Conservation (phyloP, 1,284 basidiomycete species). For the Paramarasmius palmivorus region DNA sequence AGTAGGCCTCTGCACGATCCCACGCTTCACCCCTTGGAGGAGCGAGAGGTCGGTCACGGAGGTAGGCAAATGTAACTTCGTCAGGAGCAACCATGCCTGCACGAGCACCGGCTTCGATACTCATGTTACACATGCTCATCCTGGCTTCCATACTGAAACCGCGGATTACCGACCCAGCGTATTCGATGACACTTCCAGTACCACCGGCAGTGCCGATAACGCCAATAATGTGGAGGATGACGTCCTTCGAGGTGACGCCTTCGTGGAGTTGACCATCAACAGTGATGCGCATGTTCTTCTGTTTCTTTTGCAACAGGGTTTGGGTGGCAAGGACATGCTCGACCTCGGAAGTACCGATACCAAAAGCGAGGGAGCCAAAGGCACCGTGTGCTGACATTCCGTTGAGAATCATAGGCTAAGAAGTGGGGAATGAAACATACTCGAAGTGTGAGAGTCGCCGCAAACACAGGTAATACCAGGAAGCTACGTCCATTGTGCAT, state of each 20-base stretch:
- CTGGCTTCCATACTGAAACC: slow-evolving; percentile 93
- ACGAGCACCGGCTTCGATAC: slow-evolving; percentile 93
- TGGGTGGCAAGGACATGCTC: slow-evolving; percentile 97
- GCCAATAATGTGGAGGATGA: slow-evolving; percentile 94
- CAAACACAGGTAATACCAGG: slow-evolving; percentile 96
- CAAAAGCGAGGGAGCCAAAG: slow-evolving; percentile 94
- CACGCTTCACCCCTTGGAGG: slow-evolving; percentile 83
- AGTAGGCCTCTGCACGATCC: slow-evolving; percentile 89
- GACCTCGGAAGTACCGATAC: slow-evolving; percentile 96
- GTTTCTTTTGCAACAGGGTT: slow-evolving; percentile 89
- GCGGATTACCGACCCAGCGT: slow-evolving; percentile 89
- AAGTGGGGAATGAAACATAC: slow-evolving; percentile 42
- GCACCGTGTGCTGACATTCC: slow-evolving; percentile 80
- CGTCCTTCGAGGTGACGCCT: slow-evolving; percentile 94
- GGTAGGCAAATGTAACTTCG: slow-evolving; percentile 88
- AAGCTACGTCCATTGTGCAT: slow-evolving; percentile 47
- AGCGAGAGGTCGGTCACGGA: slow-evolving; percentile 83
- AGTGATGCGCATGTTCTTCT: slow-evolving; percentile 94
- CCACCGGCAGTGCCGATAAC: slow-evolving; percentile 94
- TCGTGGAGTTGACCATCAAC: slow-evolving; percentile 86
- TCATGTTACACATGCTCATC: slow-evolving; percentile 99
- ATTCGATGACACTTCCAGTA: slow-evolving; percentile 92
- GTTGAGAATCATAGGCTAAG: not conserved
- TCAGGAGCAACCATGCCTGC: slow-evolving; percentile 97
- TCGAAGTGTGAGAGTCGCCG: slow-evolving; percentile 94